These are phyloP conservation scores for Apiospora koreana DNA, from an alignment of 2,329 filamentous ascomycete genomes.

Conservation along the genomic window DNA sequence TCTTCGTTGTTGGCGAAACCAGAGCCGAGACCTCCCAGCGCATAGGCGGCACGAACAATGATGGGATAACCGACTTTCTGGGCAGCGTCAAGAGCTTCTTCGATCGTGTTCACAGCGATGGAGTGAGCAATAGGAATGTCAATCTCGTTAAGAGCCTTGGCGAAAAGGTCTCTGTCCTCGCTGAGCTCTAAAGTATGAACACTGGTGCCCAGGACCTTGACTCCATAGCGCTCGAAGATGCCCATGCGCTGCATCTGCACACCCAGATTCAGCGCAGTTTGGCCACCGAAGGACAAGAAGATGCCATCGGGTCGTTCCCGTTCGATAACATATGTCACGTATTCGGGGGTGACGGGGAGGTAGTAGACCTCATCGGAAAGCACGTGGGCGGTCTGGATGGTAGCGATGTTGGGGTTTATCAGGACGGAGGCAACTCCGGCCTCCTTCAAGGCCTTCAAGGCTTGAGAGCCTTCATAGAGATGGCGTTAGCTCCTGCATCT, in stretches of 20 bases:
- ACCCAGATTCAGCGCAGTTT: conserved; percentile 95
- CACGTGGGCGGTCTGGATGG: conserved; percentile 95
- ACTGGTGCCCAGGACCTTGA: conserved; percentile 93
- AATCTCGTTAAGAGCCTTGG: conserved; percentile 94
- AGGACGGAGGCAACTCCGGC: conserved; percentile 88
- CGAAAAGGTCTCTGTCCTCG: conserved; percentile 94
- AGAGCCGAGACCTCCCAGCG: conserved; percentile 91
- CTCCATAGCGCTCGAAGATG: conserved; percentile 91
- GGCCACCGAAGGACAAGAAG: conserved; percentile 94
- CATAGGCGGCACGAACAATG: conserved; percentile 96
- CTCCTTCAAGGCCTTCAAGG: conserved; percentile 95
- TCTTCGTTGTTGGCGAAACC: conserved; percentile 94
- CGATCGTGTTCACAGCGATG: conserved; percentile 86
- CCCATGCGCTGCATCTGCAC: conserved; percentile 97
- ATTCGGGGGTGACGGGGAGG: conserved; percentile 95
- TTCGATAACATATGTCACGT: conserved; percentile 96
- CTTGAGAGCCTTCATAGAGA: conserved; percentile 74
- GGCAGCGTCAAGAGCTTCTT: conserved; percentile 88
- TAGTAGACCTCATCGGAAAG: conserved; percentile 98
- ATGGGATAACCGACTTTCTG: conserved; percentile 91
- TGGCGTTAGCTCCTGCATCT: conserved; percentile 23
- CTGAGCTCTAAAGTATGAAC: conserved; percentile 91
- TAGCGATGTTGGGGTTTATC: conserved; percentile 98
- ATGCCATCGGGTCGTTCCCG: conserved; percentile 94
- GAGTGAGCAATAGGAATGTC: conserved; percentile 97